A percentile compares a stretch with the other conserved stretches of the same genome.
These are phyloP conservation scores for Lactarius hengduanensis DNA, from an alignment of 768 basidiomycete genomes.

Conservation along the genomic window DNA sequence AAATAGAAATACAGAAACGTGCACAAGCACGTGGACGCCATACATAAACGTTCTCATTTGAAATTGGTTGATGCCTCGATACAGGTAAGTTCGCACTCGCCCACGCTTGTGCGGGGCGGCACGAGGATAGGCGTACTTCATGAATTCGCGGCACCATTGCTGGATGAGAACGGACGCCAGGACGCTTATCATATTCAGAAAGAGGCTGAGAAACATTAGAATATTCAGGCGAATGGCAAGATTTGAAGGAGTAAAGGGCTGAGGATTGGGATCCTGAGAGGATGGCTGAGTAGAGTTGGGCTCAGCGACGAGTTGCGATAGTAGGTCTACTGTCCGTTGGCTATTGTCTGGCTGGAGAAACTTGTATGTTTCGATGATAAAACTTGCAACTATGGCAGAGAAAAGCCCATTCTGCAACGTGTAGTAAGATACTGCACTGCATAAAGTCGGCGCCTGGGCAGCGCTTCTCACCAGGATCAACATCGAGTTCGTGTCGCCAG, in stretches of 20 bases:
- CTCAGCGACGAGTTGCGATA: slow-evolving; percentile 10
- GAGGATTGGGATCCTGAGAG: neutral
- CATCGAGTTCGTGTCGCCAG: slow-evolving; percentile 25
- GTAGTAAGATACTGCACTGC: neutral
- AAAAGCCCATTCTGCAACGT: slow-evolving; percentile 23
- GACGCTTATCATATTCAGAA: slow-evolving; percentile 19
- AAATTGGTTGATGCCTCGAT: slow-evolving; percentile 12
- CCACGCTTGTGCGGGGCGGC: slow-evolving; percentile 18
- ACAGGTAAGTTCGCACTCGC: slow-evolving; percentile 15
- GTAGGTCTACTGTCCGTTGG: slow-evolving; percentile 9
- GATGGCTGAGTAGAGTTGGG: neutral
- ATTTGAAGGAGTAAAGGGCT: neutral
- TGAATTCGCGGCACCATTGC: slow-evolving; percentile 22
- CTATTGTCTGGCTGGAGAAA: slow-evolving; percentile 10
- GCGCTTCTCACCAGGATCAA: slow-evolving; percentile 24
- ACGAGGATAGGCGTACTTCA: slow-evolving; percentile 3
- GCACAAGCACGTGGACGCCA: slow-evolving; percentile 15
- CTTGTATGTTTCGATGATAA: slow-evolving; percentile 28
- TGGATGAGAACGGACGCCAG: slow-evolving; percentile 22
- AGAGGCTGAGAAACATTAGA: slow-evolving; percentile 22
- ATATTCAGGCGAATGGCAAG: slow-evolving; percentile 20
- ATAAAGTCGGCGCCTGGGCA: neutral
- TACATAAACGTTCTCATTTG: slow-evolving; percentile 18
- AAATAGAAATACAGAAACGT: slow-evolving; percentile 20
- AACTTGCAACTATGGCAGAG: slow-evolving; percentile 27